Conservation (phyloP, 805 yeast genomes). For the Wickerhamiella domercqiae region DNA sequence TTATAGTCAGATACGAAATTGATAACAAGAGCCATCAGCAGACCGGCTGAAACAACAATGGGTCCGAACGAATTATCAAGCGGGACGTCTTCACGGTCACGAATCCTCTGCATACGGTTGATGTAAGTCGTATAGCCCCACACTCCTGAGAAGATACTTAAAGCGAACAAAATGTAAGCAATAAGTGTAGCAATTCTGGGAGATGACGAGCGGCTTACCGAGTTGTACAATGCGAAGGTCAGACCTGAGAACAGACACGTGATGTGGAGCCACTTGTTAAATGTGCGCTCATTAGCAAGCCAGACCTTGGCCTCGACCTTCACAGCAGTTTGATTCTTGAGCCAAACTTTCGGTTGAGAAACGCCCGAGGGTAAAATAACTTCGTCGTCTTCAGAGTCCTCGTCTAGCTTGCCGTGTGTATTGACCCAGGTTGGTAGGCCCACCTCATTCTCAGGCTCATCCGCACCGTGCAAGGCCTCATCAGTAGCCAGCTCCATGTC, state of each 20-base stretch:
- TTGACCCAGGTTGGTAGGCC: constrained; percentile 20
- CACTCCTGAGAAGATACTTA: constrained; percentile 67
- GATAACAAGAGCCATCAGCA: constrained; percentile 47
- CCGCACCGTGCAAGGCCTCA: constrained; percentile 4
- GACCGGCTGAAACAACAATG: constrained; percentile 53
- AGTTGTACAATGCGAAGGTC: constrained; percentile 69
- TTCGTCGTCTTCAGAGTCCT: constrained; percentile 76
- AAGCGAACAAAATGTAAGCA: constrained; percentile 65
- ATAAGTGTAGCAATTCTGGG: constrained; percentile 40
- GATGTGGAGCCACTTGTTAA: constrained; percentile 87
- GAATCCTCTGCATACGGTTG: constrained; percentile 55
- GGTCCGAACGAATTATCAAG: constrained; percentile 89
- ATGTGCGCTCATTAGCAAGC: constrained; percentile 96
- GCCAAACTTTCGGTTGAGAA: constrained; percentile 55
- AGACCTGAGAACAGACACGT: constrained; percentile 70
- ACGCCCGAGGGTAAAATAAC: constrained; percentile 82
- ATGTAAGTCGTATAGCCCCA: constrained; percentile 82
- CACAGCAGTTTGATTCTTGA: constrained; percentile 81
- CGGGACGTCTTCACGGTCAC: constrained; percentile 70
- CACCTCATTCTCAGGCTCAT: constrained; percentile 5
- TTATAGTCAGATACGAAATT: constrained; percentile 57
- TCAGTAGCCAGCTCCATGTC: constrained; percentile 8
- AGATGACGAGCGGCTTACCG: constrained; percentile 53
- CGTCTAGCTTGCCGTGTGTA: constrained; percentile 23
- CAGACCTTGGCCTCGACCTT: constrained; percentile 96